These are phyloP conservation scores for Albizia julibrissin DNA, from an alignment of 306 rosid genomes.

Conservation along the genomic window DNA sequence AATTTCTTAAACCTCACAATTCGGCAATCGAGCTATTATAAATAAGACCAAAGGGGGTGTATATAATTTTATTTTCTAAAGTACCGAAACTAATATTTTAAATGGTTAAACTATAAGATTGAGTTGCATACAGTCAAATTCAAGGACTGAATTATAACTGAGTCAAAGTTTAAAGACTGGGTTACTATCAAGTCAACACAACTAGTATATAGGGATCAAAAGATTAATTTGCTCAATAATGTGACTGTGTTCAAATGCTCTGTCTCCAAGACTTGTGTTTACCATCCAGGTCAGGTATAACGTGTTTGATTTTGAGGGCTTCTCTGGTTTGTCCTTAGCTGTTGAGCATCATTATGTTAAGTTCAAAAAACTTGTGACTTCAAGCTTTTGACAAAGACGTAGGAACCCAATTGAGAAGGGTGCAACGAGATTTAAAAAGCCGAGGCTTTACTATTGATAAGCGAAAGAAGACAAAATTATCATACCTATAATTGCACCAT, in stretches of 20 bases:
- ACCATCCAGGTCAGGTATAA: not conserved
- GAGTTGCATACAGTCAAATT: no score
- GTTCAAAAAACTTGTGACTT: not conserved
- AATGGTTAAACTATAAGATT: no score
- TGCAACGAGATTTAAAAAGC: not conserved
- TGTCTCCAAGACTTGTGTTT: not conserved
- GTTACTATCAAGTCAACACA: not conserved
- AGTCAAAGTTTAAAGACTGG: not conserved
- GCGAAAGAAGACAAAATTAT: not conserved
- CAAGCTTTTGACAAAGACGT: not conserved
- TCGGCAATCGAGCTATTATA: no score
- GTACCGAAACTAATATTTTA: no score
- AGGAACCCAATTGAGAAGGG: not conserved
- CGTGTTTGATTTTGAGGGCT: not conserved
- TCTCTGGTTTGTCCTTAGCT: not conserved
- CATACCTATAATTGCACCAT: constrained; percentile 68
- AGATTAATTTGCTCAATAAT: not conserved
- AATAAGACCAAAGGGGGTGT: not conserved
- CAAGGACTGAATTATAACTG: not conserved
- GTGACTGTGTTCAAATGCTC: not conserved
- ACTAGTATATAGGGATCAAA: no score
- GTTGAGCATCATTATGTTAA: not conserved
- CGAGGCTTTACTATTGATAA: not conserved
- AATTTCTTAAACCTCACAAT: no score
- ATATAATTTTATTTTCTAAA: no score